Evolutionary conservation across 257 asterid species (phyloP).

Genomic region (Dorcoceras hygrometricum): DNA sequence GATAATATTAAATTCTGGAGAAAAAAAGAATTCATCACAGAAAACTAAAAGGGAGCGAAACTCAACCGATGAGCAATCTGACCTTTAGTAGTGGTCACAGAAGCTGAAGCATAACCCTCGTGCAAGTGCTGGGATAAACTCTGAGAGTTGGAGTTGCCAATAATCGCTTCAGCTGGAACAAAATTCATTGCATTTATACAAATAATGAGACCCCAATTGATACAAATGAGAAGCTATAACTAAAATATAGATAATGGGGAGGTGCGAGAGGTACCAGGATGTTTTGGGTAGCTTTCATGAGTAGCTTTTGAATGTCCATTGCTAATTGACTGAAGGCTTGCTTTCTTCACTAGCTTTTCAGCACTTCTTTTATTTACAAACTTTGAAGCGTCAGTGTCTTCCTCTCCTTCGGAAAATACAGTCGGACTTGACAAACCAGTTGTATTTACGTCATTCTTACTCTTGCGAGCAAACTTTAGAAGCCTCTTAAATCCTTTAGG

Average conservation of each 20-base stretch:
- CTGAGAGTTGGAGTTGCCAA: conserved; percentile 42
- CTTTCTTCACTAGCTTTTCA: conserved; percentile 73
- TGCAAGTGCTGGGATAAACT: conserved; percentile 61
- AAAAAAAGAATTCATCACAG: not conserved
- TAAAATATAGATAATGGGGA: not conserved
- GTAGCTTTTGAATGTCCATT: conserved; percentile 43
- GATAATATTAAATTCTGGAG: conserved; percentile 16
- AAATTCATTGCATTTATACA: conserved; percentile 17
- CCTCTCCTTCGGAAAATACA: conserved; percentile 91
- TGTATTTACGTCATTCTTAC: conserved; percentile 66
- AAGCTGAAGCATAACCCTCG: conserved; percentile 59
- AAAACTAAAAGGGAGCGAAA: conserved; percentile 1
- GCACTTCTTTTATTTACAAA: conserved; percentile 44
- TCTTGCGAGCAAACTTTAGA: conserved; percentile 89
- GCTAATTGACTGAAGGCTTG: conserved; percentile 63
- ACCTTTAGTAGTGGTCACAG: conserved; percentile 72
- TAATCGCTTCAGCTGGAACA: conserved; percentile 62
- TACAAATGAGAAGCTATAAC: conserved; percentile 7
- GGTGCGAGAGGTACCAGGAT: conserved; percentile 44
- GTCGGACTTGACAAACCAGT: conserved; percentile 80
- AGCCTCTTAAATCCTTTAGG: conserved; percentile 97
- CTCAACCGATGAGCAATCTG: conserved; percentile 3
- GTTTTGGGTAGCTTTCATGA: conserved; percentile 31
- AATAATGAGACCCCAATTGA: conserved; percentile 6
- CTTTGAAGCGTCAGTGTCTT: conserved; percentile 76